Percentiles rank a stretch among this genome's conserved stretches.
phyloP scores from a whole-genome alignment of 345 rosid genomes.

The Reutealis trisperma region DNA sequence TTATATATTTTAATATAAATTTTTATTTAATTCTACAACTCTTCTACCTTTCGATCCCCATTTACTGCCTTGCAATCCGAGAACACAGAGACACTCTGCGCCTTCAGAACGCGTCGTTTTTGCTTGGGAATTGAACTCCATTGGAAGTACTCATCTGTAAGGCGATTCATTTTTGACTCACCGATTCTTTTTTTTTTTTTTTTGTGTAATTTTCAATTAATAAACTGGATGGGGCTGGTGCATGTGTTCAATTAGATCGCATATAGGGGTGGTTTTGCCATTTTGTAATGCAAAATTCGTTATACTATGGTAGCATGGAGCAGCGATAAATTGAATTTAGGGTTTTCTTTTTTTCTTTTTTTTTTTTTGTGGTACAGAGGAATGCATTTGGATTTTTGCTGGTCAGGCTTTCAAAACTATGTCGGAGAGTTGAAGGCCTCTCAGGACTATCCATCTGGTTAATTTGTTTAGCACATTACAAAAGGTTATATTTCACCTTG shows the following conservation, averaged over 20 bases:
- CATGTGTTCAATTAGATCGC: slow-evolving; percentile 28
- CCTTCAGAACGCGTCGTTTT: slow-evolving; percentile 23
- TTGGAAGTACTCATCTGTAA: slow-evolving; percentile 31
- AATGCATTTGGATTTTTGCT: slow-evolving; percentile 40
- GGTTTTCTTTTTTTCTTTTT: slow-evolving; percentile 32
- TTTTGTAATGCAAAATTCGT: slow-evolving; percentile 17
- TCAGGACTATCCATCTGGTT: slow-evolving; percentile 35
- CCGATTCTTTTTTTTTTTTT: background rate
- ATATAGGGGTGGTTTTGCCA: slow-evolving; percentile 18
- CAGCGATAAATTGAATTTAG: slow-evolving; percentile 33
- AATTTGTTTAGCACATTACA: slow-evolving; percentile 15
- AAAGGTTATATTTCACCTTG: slow-evolving; percentile 10
- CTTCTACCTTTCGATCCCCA: slow-evolving; percentile 12
- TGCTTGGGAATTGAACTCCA: slow-evolving; percentile 15
- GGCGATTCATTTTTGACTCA: background rate
- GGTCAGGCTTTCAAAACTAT: slow-evolving; percentile 28
- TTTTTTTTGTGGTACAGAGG: slow-evolving; percentile 36
- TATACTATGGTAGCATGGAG: slow-evolving; percentile 9
- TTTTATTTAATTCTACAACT: background rate
- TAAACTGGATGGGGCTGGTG: slow-evolving; percentile 32
- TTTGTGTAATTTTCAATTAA: slow-evolving; percentile 9
- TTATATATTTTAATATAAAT: background rate
- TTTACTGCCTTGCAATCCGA: slow-evolving; percentile 7
- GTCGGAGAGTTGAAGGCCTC: slow-evolving; percentile 25
- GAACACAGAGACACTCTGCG: slow-evolving; percentile 11